Base-by-base conservation (phyloP, 1,284 basidiomycete genomes). In the Fomitopsis palustris region DNA sequence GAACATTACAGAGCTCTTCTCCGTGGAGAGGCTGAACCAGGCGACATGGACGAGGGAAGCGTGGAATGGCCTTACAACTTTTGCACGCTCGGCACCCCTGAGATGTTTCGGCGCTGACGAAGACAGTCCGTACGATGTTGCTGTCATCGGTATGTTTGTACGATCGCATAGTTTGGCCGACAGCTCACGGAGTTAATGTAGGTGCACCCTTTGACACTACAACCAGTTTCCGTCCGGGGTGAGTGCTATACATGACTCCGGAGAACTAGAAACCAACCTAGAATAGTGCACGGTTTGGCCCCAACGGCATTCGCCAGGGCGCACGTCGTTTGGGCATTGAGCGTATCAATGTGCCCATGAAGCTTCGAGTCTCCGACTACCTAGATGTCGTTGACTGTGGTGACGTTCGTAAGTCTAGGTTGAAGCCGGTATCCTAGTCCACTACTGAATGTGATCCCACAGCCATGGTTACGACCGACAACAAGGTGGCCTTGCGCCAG, bases 271-370 rank as follows among this genome's bases (percentile, higher is more conserved):
- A 21, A 17, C 6, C 21, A 35, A 19, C 4, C 55, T 6, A 1
- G n/a, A 12, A 37, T 51, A 74, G 72, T 38, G 69, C 72, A 19
- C 71, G 73, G 4, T 76, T 76, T 41, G 75, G 75, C 0, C 75
- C 75, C 7, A 75, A 74, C 56, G 75, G 72, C 16, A 75, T 75
- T 53, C 73, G 74, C 12, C 72, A 74, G 62, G 75, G 74, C 8
- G 69, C 69, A 7, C 64, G 74, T 10, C 67, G 72, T 3, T 60
- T 73, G 16, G 66, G 67, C n/a, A 59, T 73, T 7, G 65, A 65
- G 19, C 63, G 69, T 54, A 69, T 73, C 60, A 72, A 74, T 53
- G 71, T 74, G 16, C 68, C 69, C 12, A 65, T 68, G 57, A 70
- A 68, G 55, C 61, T 71, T 33, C 65, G 72, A 19, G 59, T 71